Percentiles rank a stretch among this genome's conserved stretches.
These are phyloP conservation scores for Teunomyces funiuensis DNA, from an alignment of 805 yeast genomes.

Conservation along the genomic window DNA sequence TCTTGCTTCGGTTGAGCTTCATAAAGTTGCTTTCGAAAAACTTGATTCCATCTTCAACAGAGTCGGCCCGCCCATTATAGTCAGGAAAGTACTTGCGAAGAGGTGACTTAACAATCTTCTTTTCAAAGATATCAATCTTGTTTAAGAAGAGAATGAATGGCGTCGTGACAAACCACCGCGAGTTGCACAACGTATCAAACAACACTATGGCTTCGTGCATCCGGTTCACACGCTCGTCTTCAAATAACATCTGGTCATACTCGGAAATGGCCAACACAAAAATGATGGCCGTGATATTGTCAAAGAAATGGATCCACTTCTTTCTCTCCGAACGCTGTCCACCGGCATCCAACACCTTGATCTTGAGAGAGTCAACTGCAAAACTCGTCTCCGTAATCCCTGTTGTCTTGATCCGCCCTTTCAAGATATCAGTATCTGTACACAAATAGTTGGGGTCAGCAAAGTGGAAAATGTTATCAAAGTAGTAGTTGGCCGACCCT, in stretches of 20 bases:
- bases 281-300: constrained; percentile 81
- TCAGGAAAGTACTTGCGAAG: constrained; percentile 76
- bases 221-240: constrained; percentile 84
- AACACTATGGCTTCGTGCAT: constrained; percentile 87
- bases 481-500: constrained; percentile 77
- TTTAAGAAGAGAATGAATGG: constrained; percentile 89
- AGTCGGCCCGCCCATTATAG: constrained; percentile 60
- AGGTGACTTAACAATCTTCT: constrained; percentile 66
- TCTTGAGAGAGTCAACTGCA: constrained; percentile 57
- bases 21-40: constrained; percentile 71
- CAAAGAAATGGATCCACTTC: constrained; percentile 95
- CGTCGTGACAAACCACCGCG: constrained; percentile 79
- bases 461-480: constrained; percentile 67
- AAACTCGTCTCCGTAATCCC: constrained; percentile 90
- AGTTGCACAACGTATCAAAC: constrained; percentile 80
- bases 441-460: constrained; percentile 67
- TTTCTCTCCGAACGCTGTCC: constrained; percentile 91
- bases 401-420: constrained; percentile 91
- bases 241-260: constrained; percentile 88
- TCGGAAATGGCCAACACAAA: constrained; percentile 90
- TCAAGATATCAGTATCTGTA: constrained; percentile 77
- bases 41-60: constrained; percentile 63
- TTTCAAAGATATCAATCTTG: constrained; percentile 78
- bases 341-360: constrained; percentile 91
- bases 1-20: constrained; percentile 59